A percentile compares a stretch with the other conserved stretches of the same genome.
Evolutionary conservation across 306 rosid genomes (phyloP).

Genomic region (Styphnolobium japonicum): DNA sequence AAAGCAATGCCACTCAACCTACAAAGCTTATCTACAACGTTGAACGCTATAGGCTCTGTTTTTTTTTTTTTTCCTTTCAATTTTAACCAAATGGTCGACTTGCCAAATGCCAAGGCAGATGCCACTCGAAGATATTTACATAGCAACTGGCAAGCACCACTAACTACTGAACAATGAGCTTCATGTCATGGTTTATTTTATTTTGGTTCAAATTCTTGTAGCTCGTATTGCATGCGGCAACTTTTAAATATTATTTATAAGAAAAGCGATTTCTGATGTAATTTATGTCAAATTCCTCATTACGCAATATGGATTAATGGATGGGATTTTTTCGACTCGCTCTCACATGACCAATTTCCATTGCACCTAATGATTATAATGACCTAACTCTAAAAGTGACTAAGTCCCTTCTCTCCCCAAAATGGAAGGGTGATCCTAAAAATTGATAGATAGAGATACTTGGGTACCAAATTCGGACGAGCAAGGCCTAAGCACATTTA

Average conservation of each 20-base stretch:
- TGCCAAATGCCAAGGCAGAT: constrained; percentile 29
- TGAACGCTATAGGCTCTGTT: constrained; percentile 28
- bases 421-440: constrained; percentile 31
- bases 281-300: neutral
- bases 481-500: constrained; percentile 19
- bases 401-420: neutral
- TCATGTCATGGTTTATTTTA: constrained; percentile 14
- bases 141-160: constrained; percentile 39
- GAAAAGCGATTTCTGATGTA: neutral
- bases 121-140: constrained; percentile 30
- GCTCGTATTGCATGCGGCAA: neutral
- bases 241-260: neutral
- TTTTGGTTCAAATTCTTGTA: neutral
- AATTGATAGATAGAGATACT: constrained; percentile 25
- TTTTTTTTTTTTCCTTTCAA: neutral
- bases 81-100: constrained; percentile 31
- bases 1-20: constrained; percentile 58
- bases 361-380: neutral
- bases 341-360: neutral
- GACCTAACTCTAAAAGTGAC: neutral
- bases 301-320: neutral
- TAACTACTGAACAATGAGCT: neutral
- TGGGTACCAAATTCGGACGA: constrained; percentile 40
- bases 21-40: constrained; percentile 43
- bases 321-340: neutral